Base-by-base conservation (phyloP, 2,329 filamentous ascomycete species). In the Pseudocercospora macadamiae region DNA sequence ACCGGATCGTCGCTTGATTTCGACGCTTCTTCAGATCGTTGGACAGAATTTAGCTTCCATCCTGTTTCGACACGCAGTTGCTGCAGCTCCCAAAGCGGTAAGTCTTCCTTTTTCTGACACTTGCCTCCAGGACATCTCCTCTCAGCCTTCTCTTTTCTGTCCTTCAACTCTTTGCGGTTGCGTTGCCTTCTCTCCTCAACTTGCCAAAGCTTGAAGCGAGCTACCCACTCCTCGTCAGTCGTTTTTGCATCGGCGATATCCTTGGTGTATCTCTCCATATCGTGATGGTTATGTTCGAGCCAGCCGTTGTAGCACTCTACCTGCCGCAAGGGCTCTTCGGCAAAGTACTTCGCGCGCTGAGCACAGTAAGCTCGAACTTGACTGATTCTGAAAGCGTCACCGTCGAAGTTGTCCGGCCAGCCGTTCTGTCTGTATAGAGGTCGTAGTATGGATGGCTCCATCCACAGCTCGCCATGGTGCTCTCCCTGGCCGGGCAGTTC, bases 321-420 rank as follows among this genome's bases (percentile, higher is more conserved):
- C 34, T 57, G 37, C 18, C 42, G 51, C 25, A 61, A 19, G 4
- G 61, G 61, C 18, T 57, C 53, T 37, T 56, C 44, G n/a, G 59
- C 51, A 12, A 26, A 6, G 34, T 57, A 54, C 32, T 49, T 56
- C 9, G 61, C 61, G 8, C 49, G 34, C 10, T 54, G n/a, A 2
- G 23, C 59, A 39, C 18, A 19, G 30, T 61, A 56, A 5, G 55
- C 53, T 8, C 61, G 55, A 36, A 28, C 52, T 18, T 47, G 21
- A 28, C 54, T 51, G 10, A 62, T 25, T n/a, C 55, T n/a, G 39
- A 64, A 64, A 5, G 23, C 42, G n/a, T 64, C 61, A 8, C 51
- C 59, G 16, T 64, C 44, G 55, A 64, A 64, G 23, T 54, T 44
- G 32, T 59, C 39, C 9, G 61, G 61, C 62, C 62, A 64, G 36